phyloP scores from a whole-genome alignment of 768 basidiomycete species.

The Boletus pseudo-olivaceus region DNA sequence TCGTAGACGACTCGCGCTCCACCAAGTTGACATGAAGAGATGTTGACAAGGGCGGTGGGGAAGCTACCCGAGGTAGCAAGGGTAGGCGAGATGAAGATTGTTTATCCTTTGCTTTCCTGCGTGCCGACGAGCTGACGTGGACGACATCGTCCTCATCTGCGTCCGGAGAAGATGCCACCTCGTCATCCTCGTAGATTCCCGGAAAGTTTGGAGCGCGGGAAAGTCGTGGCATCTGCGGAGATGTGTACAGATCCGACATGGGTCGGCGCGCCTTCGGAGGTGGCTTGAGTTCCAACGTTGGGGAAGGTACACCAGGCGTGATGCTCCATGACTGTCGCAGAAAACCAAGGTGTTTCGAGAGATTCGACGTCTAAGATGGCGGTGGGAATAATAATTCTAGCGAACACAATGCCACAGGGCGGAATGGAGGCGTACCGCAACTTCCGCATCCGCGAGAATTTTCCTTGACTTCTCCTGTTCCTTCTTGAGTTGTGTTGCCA shows the following conservation, averaged over 20 bases:
- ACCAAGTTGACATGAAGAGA: conserved; percentile 34
- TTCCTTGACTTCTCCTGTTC: conserved; percentile 75
- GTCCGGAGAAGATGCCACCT: conserved; percentile 41
- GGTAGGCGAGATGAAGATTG: conserved; percentile 48
- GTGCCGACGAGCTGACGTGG: conserved; percentile 36
- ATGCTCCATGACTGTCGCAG: conserved; percentile 64
- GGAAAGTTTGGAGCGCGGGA: conserved; percentile 66
- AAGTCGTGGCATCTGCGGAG: conserved; percentile 52
- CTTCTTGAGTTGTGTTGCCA: conserved; percentile 71
- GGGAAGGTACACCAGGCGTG: conserved; percentile 32
- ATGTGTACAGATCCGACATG: conserved; percentile 37
- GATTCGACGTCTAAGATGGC: conserved; percentile 44
- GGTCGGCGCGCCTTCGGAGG: conserved; percentile 52
- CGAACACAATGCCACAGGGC: conserved; percentile 15
- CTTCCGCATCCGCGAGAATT: conserved; percentile 69
- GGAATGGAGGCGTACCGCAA: conserved; percentile 51
- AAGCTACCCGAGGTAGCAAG: conserved; percentile 41
- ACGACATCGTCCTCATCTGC: conserved; percentile 41
- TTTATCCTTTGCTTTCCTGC: conserved; percentile 47
- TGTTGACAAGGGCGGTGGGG: conserved; percentile 36
- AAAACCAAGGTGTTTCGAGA: conserved; percentile 62
- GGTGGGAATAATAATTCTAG: conserved; percentile 1
- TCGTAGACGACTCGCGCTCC: conserved; percentile 32
- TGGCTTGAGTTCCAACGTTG: conserved; percentile 37
- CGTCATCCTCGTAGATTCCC: conserved; percentile 66